Evolutionary conservation across 2,329 filamentous ascomycete genomes (phyloP).

Genomic region (Diaporthe sp.): DNA sequence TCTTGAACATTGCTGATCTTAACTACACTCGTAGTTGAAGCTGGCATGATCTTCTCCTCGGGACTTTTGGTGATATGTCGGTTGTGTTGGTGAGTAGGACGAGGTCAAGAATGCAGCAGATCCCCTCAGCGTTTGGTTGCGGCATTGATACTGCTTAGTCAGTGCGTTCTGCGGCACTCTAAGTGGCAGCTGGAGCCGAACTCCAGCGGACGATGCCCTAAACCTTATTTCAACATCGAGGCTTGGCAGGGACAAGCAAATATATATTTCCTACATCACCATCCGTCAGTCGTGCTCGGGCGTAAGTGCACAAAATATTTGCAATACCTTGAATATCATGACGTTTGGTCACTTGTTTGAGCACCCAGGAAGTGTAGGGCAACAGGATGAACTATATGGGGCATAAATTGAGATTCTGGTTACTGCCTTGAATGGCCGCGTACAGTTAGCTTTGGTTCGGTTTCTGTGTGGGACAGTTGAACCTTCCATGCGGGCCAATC

Average conservation of each 20-base stretch:
- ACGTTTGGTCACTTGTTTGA: no score
- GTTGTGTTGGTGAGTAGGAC: not conserved
- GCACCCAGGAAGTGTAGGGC: no score
- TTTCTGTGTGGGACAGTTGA: no score
- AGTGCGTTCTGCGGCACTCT: not conserved
- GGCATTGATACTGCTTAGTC: not conserved
- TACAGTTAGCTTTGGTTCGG: no score
- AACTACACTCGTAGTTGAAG: not conserved
- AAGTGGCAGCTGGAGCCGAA: slow-evolving; percentile 19
- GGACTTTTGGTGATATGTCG: not conserved
- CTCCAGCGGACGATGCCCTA: slow-evolving; percentile 16
- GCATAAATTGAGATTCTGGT: no score
- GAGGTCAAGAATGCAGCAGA: not conserved
- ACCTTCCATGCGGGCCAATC: no score
- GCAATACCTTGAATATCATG: no score
- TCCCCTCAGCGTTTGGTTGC: not conserved
- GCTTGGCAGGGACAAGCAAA: not conserved
- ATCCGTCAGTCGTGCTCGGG: no score
- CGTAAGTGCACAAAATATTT: no score
- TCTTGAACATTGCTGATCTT: not conserved
- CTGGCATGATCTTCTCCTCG: not conserved
- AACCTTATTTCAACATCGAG: slow-evolving; percentile 12
- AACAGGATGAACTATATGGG: no score
- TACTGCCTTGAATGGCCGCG: no score
- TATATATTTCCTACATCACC: no score